Percentiles rank a stretch among this genome's conserved stretches.
These are phyloP conservation scores for Cladosporium phlei DNA, from an alignment of 2,329 filamentous ascomycete genomes.

Conservation along the genomic window DNA sequence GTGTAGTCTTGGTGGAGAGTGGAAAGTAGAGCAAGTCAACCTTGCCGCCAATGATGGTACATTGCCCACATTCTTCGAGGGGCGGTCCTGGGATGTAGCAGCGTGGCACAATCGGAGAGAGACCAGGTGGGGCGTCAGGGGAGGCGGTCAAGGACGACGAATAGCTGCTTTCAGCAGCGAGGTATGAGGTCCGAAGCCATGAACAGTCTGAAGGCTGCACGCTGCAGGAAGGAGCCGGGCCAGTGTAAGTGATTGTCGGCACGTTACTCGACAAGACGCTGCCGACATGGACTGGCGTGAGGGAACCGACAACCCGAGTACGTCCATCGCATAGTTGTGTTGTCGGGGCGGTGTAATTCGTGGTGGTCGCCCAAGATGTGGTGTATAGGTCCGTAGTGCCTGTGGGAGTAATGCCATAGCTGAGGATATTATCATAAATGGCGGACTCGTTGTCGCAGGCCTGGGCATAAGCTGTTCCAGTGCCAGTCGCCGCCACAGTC, in stretches of 20 bases:
- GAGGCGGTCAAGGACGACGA: slow-evolving; percentile 1
- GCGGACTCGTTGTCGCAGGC: slow-evolving; percentile 3
- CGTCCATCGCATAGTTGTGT: slow-evolving; percentile 10
- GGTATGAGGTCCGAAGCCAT: slow-evolving; percentile 4
- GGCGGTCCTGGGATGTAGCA: slow-evolving; percentile 2
- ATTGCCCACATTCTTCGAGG: slow-evolving; percentile 5
- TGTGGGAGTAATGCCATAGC: slow-evolving; percentile 7
- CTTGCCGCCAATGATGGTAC: slow-evolving; percentile 1
- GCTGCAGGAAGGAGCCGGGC: slow-evolving; percentile 9
- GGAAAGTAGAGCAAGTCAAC: slow-evolving; percentile 12
- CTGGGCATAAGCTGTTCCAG: slow-evolving; percentile 6
- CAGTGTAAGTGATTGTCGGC: slow-evolving; percentile 5
- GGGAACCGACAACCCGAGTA: slow-evolving; percentile 4
- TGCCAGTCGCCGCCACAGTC: slow-evolving; percentile 9
- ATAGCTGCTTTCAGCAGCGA: slow-evolving; percentile 1
- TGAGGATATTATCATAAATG: slow-evolving; percentile 5
- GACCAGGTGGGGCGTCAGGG: slow-evolving; percentile 5
- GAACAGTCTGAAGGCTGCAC: slow-evolving; percentile 5
- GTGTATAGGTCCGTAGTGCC: background rate
- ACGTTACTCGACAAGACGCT: background rate
- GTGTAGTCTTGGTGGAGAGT: background rate
- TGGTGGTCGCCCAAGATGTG: slow-evolving; percentile 1
- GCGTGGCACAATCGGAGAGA: background rate
- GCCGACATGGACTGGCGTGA: background rate
- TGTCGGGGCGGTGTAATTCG: slow-evolving; percentile 1